These are phyloP conservation scores for Beauveria sp. DNA, from an alignment of 2,329 filamentous ascomycete genomes.

Conservation along the genomic window DNA sequence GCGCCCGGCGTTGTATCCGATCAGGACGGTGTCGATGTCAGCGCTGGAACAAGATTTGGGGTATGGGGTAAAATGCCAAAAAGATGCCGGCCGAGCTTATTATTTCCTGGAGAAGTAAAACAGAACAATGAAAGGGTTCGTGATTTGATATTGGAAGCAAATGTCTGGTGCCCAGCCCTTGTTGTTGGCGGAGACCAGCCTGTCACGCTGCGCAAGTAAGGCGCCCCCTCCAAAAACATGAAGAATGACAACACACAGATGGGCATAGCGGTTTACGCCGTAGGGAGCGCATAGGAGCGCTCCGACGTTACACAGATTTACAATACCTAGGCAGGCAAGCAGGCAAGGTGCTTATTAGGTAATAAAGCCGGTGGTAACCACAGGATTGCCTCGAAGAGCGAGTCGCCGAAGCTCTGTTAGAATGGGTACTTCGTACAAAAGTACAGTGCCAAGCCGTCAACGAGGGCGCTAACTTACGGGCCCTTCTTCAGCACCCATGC, in stretches of 20 bases:
- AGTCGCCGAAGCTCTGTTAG: not conserved
- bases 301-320: no score
- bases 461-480: not conserved
- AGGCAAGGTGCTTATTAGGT: no score
- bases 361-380: not conserved
- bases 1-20: not conserved
- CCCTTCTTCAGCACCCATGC: not conserved
- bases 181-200: not conserved
- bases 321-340: no score
- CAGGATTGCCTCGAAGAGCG: not conserved
- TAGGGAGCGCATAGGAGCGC: no score
- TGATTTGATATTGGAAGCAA: no score
- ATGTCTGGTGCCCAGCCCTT: no score
- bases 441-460: not conserved
- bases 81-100: no score
- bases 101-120: no score
- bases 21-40: not conserved
- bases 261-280: no score
- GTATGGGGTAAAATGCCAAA: not conserved
- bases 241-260: conserved; percentile 1
- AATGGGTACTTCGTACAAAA: not conserved
- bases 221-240: conserved; percentile 8
- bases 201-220: not conserved
- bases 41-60: not conserved
- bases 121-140: no score